phyloP scores from a whole-genome alignment of 768 basidiomycete species.

The Tulasnella sp. region DNA sequence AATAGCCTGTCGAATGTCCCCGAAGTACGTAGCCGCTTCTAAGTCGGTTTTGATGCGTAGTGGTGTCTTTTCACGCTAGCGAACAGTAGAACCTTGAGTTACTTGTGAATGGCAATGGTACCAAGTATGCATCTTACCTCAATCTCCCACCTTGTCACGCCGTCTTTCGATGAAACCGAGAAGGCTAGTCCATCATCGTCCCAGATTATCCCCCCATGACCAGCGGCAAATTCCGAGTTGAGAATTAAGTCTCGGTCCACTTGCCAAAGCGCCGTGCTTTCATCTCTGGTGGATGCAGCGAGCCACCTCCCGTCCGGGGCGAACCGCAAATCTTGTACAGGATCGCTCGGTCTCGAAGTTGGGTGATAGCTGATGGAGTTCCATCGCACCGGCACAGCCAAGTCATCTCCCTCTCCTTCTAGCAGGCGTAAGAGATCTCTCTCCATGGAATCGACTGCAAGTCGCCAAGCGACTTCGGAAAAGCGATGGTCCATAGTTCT shows the following conservation, averaged over 20 bases:
- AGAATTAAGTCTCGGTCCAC: conserved; percentile 35
- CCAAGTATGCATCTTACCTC: conserved; percentile 35
- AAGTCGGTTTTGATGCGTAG: conserved; percentile 49
- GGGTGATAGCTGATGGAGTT: no score
- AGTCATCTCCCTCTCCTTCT: no score
- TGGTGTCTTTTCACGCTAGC: conserved; percentile 49
- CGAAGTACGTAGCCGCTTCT: conserved; percentile 59
- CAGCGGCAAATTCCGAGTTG: conserved; percentile 50
- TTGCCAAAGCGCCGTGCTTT: not conserved
- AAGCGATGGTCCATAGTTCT: not conserved
- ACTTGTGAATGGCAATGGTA: conserved; percentile 32
- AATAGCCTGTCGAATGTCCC: conserved; percentile 32
- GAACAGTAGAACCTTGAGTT: conserved; percentile 47
- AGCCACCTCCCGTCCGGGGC: conserved; percentile 63
- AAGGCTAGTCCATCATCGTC: conserved; percentile 60
- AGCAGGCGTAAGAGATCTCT: conserved; percentile 37
- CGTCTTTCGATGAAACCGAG: conserved; percentile 50
- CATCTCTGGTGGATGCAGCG: conserved; percentile 51
- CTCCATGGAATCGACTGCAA: conserved; percentile 12
- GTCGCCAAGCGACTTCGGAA: not conserved
- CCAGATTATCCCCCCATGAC: conserved; percentile 56
- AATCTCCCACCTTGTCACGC: conserved; percentile 56
- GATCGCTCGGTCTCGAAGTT: conserved; percentile 48
- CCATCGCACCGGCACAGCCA: no score
- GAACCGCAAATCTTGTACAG: conserved; percentile 64